These are phyloP conservation scores for Penicillium sp. DNA, from an alignment of 2,329 filamentous ascomycete species.

Conservation along the genomic window DNA sequence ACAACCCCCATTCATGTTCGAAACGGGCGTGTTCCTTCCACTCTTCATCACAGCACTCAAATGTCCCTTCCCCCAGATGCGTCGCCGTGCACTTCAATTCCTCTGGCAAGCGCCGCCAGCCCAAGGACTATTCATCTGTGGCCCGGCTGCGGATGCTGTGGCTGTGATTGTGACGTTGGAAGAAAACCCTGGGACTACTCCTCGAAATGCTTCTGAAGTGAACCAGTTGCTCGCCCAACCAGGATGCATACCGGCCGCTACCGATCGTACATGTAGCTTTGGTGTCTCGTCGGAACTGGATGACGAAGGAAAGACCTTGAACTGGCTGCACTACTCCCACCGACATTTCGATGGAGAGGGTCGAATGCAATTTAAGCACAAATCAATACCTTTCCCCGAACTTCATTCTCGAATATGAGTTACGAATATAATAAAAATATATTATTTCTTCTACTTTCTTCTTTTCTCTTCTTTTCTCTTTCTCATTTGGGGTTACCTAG, in stretches of 20 bases:
- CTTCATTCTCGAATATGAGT: neutral
- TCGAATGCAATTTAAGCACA: conserved; percentile 6
- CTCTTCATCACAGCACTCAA: conserved; percentile 25
- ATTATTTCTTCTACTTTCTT: neutral
- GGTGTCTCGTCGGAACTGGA: conserved; percentile 12
- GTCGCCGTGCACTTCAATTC: conserved; percentile 16
- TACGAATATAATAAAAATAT: neutral
- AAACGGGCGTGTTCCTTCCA: conserved; percentile 25
- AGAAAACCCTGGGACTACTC: conserved; percentile 9
- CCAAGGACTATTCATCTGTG: conserved; percentile 23
- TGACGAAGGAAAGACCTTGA: conserved; percentile 1
- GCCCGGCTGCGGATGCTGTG: conserved; percentile 13
- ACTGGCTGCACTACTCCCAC: conserved; percentile 15
- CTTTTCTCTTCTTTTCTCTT: neutral
- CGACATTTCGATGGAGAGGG: conserved; percentile 8
- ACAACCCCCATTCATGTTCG: conserved; percentile 24
- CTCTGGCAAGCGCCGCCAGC: conserved; percentile 18
- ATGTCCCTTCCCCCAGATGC: conserved; percentile 17
- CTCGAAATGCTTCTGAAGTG: neutral
- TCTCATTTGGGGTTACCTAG: no score
- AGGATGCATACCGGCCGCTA: conserved; percentile 9
- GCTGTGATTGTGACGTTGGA: conserved; percentile 14
- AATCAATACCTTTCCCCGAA: conserved; percentile 8
- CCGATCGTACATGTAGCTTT: conserved; percentile 15
- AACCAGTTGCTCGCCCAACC: conserved; percentile 6